phyloP scores from a whole-genome alignment of 257 asterid species.

The Penstemon barbatus region DNA sequence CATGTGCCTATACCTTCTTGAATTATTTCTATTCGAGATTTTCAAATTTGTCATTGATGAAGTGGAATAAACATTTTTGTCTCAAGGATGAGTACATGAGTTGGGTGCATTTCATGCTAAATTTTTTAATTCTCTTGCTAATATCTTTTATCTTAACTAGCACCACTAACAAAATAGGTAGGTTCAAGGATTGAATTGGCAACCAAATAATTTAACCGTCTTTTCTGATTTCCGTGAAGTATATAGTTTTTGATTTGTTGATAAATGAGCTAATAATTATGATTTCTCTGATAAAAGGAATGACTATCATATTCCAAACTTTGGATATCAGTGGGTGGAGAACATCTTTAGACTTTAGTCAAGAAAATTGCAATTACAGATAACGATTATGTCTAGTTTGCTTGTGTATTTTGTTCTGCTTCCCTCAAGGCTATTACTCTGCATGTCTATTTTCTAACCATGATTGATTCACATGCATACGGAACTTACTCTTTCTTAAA shows the following conservation, averaged over 20 bases:
- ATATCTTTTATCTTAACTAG: neutral
- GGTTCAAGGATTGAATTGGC: slow-evolving; percentile 10
- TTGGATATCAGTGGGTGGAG: neutral
- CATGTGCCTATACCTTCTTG: slow-evolving; percentile 12
- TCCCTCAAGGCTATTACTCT: slow-evolving; percentile 18
- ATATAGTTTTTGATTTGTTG: slow-evolving; percentile 9
- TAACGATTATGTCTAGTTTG: neutral
- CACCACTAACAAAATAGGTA: neutral
- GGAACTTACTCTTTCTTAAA: slow-evolving; percentile 12
- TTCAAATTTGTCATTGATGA: slow-evolving; percentile 11
- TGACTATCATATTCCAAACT: slow-evolving; percentile 8
- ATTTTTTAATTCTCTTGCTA: no score
- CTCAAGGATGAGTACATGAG: slow-evolving; percentile 6
- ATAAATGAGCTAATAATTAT: slow-evolving; percentile 3
- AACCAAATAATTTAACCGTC: neutral
- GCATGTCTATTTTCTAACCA: slow-evolving; percentile 5
- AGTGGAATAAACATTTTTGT: neutral
- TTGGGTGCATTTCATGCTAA: slow-evolving; percentile 1
- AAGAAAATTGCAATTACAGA: neutral
- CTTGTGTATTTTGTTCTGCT: slow-evolving; percentile 5
- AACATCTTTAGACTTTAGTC: neutral
- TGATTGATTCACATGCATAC: slow-evolving; percentile 5
- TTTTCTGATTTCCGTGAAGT: slow-evolving; percentile 4
- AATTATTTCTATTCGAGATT: neutral
- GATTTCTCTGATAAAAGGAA: neutral